Conservation (phyloP, 1,139 yeast genomes). For the Yamadazyma taylorii region DNA sequence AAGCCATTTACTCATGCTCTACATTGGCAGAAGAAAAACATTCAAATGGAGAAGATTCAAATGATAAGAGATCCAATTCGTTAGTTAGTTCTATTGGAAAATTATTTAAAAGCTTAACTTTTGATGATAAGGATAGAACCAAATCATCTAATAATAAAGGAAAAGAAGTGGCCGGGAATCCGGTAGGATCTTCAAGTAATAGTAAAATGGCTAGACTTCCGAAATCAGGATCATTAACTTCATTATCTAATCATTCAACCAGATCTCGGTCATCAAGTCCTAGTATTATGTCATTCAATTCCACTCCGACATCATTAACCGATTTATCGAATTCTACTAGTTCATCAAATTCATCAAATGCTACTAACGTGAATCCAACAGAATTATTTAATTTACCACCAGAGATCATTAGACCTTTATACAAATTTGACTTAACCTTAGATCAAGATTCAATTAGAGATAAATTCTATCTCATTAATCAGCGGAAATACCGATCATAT, state of each 20-base stretch:
- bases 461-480: slow-evolving; percentile 26
- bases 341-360: slow-evolving; percentile 19
- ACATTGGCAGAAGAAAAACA: slow-evolving; percentile 25
- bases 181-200: too few species aligned
- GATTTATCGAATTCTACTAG: slow-evolving; percentile 30
- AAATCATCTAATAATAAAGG: slow-evolving; percentile 1
- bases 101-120: slow-evolving; percentile 36
- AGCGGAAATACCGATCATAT: slow-evolving; percentile 11
- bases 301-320: slow-evolving; percentile 42
- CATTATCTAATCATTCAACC: slow-evolving; percentile 36
- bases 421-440: slow-evolving; percentile 47
- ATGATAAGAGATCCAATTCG: slow-evolving; percentile 24
- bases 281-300: slow-evolving; percentile 41
- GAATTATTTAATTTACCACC: slow-evolving; percentile 31
- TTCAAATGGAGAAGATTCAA: slow-evolving; percentile 10
- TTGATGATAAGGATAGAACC: slow-evolving; percentile 24
- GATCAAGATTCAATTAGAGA: slow-evolving; percentile 45
- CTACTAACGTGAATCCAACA: slow-evolving; percentile 2
- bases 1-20: slow-evolving; percentile 64
- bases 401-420: slow-evolving; percentile 46
- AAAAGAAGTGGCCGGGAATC: too few species aligned
- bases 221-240: slow-evolving; percentile 39
- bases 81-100: slow-evolving; percentile 39
- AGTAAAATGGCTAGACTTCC: slow-evolving; percentile 15
- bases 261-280: slow-evolving; percentile 47